phyloP scores from a whole-genome alignment of 306 rosid genomes.

The Trifolium fragiferum region DNA sequence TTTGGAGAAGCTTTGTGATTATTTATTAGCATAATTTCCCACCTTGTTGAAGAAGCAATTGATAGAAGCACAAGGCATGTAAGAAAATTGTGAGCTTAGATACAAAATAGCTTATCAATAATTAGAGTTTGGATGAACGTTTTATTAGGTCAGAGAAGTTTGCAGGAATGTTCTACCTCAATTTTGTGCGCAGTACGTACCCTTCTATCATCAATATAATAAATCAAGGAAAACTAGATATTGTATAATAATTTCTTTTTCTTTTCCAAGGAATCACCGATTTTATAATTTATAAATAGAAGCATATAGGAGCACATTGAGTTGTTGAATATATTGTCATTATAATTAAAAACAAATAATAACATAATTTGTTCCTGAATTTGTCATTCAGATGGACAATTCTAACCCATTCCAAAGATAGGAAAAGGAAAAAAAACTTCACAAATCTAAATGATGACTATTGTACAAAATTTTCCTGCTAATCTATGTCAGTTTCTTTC shows the following conservation, averaged over 20 bases:
- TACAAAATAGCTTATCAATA: not conserved
- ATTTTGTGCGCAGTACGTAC: not conserved
- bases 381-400: not conserved
- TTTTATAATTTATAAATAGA: not conserved
- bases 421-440: not conserved
- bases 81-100: not conserved
- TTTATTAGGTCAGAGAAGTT: not conserved
- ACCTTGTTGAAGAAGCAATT: not conserved
- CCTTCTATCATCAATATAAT: not conserved
- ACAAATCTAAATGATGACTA: conserved; percentile 12
- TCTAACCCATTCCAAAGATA: not conserved
- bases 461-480: conserved; percentile 24
- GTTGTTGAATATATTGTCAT: conserved; percentile 1
- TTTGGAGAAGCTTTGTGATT: not conserved
- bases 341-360: conserved; percentile 6
- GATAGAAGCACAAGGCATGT: not conserved
- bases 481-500: conserved; percentile 2
- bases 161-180: not conserved
- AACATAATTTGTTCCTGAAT: not conserved
- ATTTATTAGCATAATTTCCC: not conserved
- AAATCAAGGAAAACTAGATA: not conserved
- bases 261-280: not conserved
- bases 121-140: not conserved
- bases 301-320: conserved; percentile 4
- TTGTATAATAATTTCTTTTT: not conserved